Evolutionary conservation across 176 grass and related monocot species (phyloP), one percentile per base, ranked within the genome.

Genomic region (Oryza coarctata): DNA sequence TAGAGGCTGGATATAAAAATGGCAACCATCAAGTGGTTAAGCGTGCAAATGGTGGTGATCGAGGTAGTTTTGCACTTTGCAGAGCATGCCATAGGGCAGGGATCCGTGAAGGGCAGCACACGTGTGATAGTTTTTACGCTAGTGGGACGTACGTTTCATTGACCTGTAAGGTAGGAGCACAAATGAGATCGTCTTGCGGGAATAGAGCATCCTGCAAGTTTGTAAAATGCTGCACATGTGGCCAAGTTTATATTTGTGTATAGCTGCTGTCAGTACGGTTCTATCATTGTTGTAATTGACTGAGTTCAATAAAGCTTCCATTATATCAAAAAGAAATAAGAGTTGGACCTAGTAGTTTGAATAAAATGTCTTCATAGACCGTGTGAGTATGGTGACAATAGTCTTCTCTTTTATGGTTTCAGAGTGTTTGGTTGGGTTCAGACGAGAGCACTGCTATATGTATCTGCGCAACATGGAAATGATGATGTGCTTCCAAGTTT

Each of bases 51-150:
- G 9, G 68, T 63, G 35, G 28, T 45, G 22, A 50, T 67, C 70
- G 38, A 75, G 71, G 61, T 65, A 3, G 58, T 47, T 52, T 65
- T 74, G 70, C 58, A 65, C 32, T 52, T 65, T 74, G 70, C 58
- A 65, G 58, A 25, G 79, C 50, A 73, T 70, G 43, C 58, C 76
- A 44, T 22, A 55, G 55, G 43, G 40, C 28, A 50, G 20, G 36
- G n/a, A 25, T 60, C n/a, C n/a, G n/a, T 25, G 22, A 60, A 60
- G 22, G 9, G n/a, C n/a, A 23, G 55, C 55, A 60, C 9, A 60
- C 23, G n/a, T 25, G 55, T 25, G 55, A 11, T 60, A 25, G 55
- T 60, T 60, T 60, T 60, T n/a, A 3, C 25, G 22, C 55, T 11
- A 25, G 55, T 60, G 55, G 55, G 55, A 3, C 9, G 55, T 60